Conservation (phyloP, 441 rosid genomes). For the Omphalea diandra region DNA sequence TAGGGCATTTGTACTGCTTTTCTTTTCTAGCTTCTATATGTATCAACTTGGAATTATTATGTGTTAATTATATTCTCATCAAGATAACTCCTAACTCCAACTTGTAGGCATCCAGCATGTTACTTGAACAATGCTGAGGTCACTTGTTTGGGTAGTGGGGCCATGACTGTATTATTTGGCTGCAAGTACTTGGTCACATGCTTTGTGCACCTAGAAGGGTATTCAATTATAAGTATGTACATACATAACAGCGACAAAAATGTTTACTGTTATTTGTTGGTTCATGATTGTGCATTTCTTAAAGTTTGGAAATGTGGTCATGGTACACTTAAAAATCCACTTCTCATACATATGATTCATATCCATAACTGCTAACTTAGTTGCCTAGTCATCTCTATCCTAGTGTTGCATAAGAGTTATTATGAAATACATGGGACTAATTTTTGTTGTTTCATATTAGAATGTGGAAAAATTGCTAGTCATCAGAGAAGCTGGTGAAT, state of each 20-base stretch:
- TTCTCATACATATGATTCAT: too few species aligned
- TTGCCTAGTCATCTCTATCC: neutral
- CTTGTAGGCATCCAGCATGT: neutral
- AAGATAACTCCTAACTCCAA: neutral
- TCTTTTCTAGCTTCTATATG: neutral
- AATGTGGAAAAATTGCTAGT: constrained; percentile 72
- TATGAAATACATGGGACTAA: constrained; percentile 16
- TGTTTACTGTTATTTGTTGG: neutral
- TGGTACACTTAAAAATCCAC: too few species aligned
- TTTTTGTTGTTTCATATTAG: constrained; percentile 33
- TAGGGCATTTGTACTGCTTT: neutral
- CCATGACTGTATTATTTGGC: neutral
- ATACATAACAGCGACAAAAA: neutral
- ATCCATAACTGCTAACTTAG: neutral
- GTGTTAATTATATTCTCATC: too few species aligned
- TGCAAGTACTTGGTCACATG: neutral
- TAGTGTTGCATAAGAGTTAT: neutral
- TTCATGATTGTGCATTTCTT: neutral
- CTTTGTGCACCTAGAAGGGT: neutral
- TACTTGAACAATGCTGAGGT: neutral
- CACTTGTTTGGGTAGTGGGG: neutral
- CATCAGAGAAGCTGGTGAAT: constrained; percentile 36
- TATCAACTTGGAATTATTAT: neutral
- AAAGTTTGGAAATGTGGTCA: neutral
- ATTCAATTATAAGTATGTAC: neutral